A percentile compares a stretch with the other conserved stretches of the same genome.
Evolutionary conservation across 345 rosid genomes (phyloP).

Genomic region (Angophora floribunda): DNA sequence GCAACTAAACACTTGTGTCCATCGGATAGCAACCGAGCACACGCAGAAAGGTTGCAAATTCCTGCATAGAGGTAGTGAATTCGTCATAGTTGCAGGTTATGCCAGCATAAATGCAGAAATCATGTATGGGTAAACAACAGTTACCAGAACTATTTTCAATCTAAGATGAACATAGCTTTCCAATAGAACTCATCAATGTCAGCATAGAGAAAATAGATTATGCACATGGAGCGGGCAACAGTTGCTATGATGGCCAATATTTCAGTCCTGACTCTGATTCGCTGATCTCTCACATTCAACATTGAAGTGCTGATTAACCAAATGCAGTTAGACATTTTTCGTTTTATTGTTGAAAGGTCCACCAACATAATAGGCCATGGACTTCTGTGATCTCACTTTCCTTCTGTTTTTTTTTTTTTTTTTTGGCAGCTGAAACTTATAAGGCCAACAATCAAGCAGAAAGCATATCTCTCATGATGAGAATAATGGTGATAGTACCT

Average conservation of each 20-base stretch:
- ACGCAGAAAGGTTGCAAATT: conserved; percentile 54
- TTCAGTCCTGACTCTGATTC: neutral
- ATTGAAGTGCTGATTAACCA: neutral
- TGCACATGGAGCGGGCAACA: neutral
- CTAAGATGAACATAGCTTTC: neutral
- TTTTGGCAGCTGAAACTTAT: neutral
- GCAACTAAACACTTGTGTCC: conserved; percentile 10
- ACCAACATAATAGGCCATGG: neutral
- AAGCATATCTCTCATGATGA: neutral
- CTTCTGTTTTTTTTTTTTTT: neutral
- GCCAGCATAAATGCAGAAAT: neutral
- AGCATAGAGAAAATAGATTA: neutral
- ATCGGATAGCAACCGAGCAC: conserved; percentile 61
- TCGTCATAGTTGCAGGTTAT: neutral
- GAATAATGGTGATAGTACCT: conserved; percentile 9
- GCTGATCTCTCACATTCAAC: neutral
- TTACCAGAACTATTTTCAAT: neutral
- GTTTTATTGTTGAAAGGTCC: neutral
- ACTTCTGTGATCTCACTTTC: neutral
- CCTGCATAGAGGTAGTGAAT: conserved; percentile 17
- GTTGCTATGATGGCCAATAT: neutral
- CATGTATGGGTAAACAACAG: neutral
- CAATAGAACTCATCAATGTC: neutral
- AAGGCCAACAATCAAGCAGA: neutral
- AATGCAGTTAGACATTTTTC: neutral